These are phyloP conservation scores for Talaromyces borbonicus DNA, from an alignment of 495 filamentous ascomycete species.

Conservation along the genomic window DNA sequence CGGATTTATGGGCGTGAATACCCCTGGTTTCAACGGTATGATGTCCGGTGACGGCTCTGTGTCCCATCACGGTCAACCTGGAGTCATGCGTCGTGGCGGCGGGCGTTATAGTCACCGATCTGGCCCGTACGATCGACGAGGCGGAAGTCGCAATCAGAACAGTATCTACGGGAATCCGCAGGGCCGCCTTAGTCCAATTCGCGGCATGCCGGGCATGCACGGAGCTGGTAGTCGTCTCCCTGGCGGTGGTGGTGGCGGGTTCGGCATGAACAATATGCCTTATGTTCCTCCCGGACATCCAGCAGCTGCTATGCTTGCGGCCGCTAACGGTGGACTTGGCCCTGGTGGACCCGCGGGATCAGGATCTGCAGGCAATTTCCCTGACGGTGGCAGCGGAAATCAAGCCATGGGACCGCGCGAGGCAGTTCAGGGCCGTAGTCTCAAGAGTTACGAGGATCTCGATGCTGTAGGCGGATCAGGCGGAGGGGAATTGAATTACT, in stretches of 20 bases:
- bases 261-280: not conserved
- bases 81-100: slow-evolving; percentile 51
- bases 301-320: slow-evolving; percentile 22
- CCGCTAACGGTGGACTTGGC: slow-evolving; percentile 18
- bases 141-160: slow-evolving; percentile 23
- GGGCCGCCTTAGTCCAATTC: slow-evolving; percentile 34
- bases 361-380: slow-evolving; percentile 35
- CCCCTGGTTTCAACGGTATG: slow-evolving; percentile 36
- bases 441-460: slow-evolving; percentile 95
- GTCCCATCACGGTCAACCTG: slow-evolving; percentile 34
- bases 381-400: slow-evolving; percentile 39
- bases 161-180: slow-evolving; percentile 13
- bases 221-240: slow-evolving; percentile 27
- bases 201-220: slow-evolving; percentile 28
- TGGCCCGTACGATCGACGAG: slow-evolving; percentile 52
- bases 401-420: slow-evolving; percentile 71
- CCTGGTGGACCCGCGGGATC: slow-evolving; percentile 35
- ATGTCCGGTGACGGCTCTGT: slow-evolving; percentile 27
- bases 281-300: slow-evolving; percentile 34
- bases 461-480: slow-evolving; percentile 59
- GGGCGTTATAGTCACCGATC: slow-evolving; percentile 36
- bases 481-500: slow-evolving; percentile 55
- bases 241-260: slow-evolving; percentile 22
- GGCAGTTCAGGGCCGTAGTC: slow-evolving; percentile 76
- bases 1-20: slow-evolving; percentile 46